These are phyloP conservation scores for Starmerella davenportii DNA, from an alignment of 805 yeast species.

Conservation along the genomic window DNA sequence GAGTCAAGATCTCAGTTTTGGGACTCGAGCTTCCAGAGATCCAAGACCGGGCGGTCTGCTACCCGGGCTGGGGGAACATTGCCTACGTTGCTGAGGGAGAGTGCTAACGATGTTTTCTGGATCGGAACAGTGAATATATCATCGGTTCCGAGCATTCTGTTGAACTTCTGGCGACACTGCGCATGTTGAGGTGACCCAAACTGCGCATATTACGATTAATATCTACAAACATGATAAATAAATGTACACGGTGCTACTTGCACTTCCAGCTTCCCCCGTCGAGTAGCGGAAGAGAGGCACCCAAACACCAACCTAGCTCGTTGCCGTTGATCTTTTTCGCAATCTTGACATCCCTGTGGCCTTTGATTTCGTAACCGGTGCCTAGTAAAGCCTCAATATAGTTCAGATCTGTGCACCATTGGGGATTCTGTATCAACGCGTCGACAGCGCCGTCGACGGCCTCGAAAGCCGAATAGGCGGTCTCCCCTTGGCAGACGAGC, in stretches of 20 bases:
- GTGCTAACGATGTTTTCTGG: too few relatives aligned
- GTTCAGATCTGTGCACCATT: conserved; percentile 84
- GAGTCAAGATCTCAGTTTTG: too few relatives aligned
- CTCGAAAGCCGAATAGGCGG: conserved; percentile 51
- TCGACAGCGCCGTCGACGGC: conserved; percentile 51
- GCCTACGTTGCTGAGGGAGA: too few relatives aligned
- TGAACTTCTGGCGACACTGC: too few relatives aligned
- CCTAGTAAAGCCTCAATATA: conserved; percentile 81
- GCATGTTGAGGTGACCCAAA: too few relatives aligned
- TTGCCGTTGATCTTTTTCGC: conserved; percentile 77
- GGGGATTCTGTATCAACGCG: conserved; percentile 59
- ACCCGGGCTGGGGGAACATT: too few relatives aligned
- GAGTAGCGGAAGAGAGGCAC: conserved; percentile 84
- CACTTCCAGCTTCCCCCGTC: conserved; percentile 45
- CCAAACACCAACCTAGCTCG: conserved; percentile 97
- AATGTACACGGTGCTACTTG: conserved; percentile 4
- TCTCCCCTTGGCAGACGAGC: conserved; percentile 71
- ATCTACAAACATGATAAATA: too few relatives aligned
- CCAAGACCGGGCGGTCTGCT: too few relatives aligned
- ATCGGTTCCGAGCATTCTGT: too few relatives aligned
- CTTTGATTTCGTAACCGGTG: conserved; percentile 92
- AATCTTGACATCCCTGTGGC: conserved; percentile 73
- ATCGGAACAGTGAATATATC: too few relatives aligned
- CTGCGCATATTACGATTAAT: too few relatives aligned
- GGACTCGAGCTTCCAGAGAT: too few relatives aligned